Percentiles rank a stretch among this genome's conserved stretches.
These are phyloP conservation scores for Mortierella sp. DNA, from an alignment of 371 early-diverging fungal species.

Conservation along the genomic window DNA sequence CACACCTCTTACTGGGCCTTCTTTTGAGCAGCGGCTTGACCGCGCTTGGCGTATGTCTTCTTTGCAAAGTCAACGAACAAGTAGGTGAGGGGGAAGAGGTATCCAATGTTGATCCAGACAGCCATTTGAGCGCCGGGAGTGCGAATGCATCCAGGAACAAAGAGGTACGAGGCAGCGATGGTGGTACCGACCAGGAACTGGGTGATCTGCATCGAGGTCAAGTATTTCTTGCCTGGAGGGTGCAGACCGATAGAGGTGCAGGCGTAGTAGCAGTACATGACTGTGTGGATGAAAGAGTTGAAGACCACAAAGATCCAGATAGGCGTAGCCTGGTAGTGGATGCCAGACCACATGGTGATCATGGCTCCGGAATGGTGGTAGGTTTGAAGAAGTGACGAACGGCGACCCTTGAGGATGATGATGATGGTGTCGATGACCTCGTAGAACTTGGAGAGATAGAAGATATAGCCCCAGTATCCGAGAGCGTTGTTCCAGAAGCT, in stretches of 20 bases:
- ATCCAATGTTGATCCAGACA: slow-evolving; percentile 76
- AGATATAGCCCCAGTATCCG: slow-evolving; percentile 82
- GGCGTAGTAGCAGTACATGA: slow-evolving; percentile 93
- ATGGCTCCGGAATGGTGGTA: slow-evolving; percentile 94
- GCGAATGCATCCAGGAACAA: slow-evolving; percentile 73
- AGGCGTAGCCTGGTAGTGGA: slow-evolving; percentile 78
- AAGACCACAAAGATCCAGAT: slow-evolving; percentile 89
- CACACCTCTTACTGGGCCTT: slow-evolving; percentile 59
- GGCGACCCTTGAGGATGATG: slow-evolving; percentile 83
- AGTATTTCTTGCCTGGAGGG: slow-evolving; percentile 85
- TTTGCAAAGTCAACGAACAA: slow-evolving; percentile 83
- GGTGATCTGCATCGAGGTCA: slow-evolving; percentile 88
- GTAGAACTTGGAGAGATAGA: slow-evolving; percentile 90
- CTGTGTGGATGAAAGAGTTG: slow-evolving; percentile 90
- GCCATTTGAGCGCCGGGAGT: slow-evolving; percentile 73
- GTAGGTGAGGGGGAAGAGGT: slow-evolving; percentile 82
- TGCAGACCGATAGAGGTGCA: slow-evolving; percentile 79
- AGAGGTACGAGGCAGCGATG: slow-evolving; percentile 73
- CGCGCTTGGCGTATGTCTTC: slow-evolving; percentile 66
- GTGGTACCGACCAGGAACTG: slow-evolving; percentile 87
- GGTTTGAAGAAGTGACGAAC: slow-evolving; percentile 83
- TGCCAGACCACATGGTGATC: slow-evolving; percentile 79
- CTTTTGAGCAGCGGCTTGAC: slow-evolving; percentile 49
- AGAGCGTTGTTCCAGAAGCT: slow-evolving; percentile 77
- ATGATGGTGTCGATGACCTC: slow-evolving; percentile 90